Evolutionary conservation across 2,329 filamentous ascomycete species (phyloP), one percentile per base, ranked within the genome.

Genomic region (Scedosporium apiospermum): DNA sequence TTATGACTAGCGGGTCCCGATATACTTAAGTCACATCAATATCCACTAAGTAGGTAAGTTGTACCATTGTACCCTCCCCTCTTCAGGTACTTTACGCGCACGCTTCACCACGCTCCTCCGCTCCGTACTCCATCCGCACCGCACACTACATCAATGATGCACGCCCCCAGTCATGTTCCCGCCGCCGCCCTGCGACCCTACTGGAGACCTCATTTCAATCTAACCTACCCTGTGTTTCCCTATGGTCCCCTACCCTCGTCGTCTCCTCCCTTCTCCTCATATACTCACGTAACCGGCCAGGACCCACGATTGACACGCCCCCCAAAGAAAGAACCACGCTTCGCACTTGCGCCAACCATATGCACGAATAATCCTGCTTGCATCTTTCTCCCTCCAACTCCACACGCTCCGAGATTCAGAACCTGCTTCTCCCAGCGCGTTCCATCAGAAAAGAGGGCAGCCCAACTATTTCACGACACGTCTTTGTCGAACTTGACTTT

Each of bases 391-490:
- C 72, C 30, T 38, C 30, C 30, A 10, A 38, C 30, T 74, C 73
- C 71, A 74, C 71, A 74, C 72, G 72, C 73, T 72, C 69, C 61
- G 64, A 63, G 65, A 64, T 67, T 66, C 64, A 68, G 67, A 68
- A 65, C 69, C 72, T 66, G 66, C 69, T 61, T 64, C 62, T 63
- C 64, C 60, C 67, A 70, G 69, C 72, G 68, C 70, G 60, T 58
- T 62, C 51, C 60, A 62, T 62, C 60, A 62, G 30, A 62, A 62
- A 62, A 46, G n/a, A 44, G 69, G 68, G n/a, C 76, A 78, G 71
- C 73, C 80, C 81, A 83, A 83, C 80, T 80, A 79, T 79, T 80
- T 82, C 80, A 79, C 80, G 81, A 84, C 81, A 84, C 82, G 80
- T 83, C 77, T 80, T 79, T 80, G 76, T 78, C 78, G 75, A 76